A percentile compares a stretch with the other conserved stretches of the same genome.
These are phyloP conservation scores for Umbelopsis sp. DNA, from an alignment of 192 early-diverging fungal genomes.

Conservation along the genomic window DNA sequence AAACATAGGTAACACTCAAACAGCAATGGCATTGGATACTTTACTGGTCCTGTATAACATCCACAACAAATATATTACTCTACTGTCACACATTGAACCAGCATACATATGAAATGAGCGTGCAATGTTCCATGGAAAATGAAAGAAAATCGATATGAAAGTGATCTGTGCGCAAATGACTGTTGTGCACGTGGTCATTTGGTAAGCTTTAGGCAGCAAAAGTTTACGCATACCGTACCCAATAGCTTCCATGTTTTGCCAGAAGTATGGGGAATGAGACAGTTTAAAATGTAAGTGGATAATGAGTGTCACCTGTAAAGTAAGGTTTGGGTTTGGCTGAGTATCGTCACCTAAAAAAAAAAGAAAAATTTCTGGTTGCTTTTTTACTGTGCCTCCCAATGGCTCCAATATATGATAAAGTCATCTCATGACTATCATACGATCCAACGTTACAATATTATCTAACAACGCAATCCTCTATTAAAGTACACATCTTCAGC, in stretches of 20 bases:
- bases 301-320: background rate
- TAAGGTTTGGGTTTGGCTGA: no score
- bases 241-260: no score
- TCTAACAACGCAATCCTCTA: background rate
- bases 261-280: background rate
- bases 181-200: no score
- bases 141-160: no score
- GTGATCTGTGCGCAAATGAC: constrained; percentile 14
- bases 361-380: background rate
- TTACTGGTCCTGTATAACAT: no score
- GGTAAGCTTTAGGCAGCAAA: no score
- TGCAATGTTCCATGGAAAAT: background rate
- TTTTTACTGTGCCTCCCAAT: background rate
- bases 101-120: no score
- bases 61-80: no score
- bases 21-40: no score
- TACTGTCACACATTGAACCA: no score
- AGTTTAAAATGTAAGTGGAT: background rate
- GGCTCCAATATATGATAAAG: background rate
- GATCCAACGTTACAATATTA: background rate
- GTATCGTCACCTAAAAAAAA: no score
- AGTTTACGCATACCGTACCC: no score
- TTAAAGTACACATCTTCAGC: background rate
- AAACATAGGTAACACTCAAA: background rate
- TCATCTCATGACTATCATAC: constrained; percentile 8